phyloP scores from a whole-genome alignment of 1,284 basidiomycete species.

The Austroboletus rostrupii region DNA sequence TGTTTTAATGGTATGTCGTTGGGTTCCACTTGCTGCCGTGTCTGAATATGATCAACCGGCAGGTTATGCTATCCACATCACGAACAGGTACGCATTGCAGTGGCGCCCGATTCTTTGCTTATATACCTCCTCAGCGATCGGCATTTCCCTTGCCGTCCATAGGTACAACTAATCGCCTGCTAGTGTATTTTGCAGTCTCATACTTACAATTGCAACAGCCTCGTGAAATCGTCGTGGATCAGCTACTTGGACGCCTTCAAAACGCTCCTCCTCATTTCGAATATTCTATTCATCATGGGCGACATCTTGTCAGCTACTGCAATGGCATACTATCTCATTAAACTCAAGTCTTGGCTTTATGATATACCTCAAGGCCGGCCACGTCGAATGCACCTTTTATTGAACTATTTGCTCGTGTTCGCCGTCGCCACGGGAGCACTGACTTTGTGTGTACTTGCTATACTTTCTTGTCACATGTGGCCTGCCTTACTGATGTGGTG shows the following conservation, averaged over 20 bases:
- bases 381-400: slow-evolving; percentile 19
- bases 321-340: slow-evolving; percentile 25
- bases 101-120: neutral
- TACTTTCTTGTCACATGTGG: neutral
- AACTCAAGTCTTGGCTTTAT: slow-evolving; percentile 8
- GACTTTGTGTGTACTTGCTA: slow-evolving; percentile 18
- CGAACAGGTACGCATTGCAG: slow-evolving; percentile 18
- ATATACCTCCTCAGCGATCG: slow-evolving; percentile 11
- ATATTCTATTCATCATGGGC: slow-evolving; percentile 23
- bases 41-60: neutral
- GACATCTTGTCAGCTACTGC: slow-evolving; percentile 20
- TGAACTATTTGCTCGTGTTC: slow-evolving; percentile 26
- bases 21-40: neutral
- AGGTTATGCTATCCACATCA: slow-evolving; percentile 19
- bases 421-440: slow-evolving; percentile 25
- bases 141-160: slow-evolving; percentile 11
- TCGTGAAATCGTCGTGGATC: slow-evolving; percentile 12
- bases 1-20: slow-evolving; percentile 22
- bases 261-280: slow-evolving; percentile 19
- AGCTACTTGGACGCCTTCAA: slow-evolving; percentile 8
- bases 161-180: slow-evolving; percentile 15
- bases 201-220: slow-evolving; percentile 3
- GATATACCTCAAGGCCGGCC: neutral
- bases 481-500: neutral
- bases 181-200: neutral